phyloP scores from a whole-genome alignment of 768 basidiomycete genomes.

The Inosperma sp. region DNA sequence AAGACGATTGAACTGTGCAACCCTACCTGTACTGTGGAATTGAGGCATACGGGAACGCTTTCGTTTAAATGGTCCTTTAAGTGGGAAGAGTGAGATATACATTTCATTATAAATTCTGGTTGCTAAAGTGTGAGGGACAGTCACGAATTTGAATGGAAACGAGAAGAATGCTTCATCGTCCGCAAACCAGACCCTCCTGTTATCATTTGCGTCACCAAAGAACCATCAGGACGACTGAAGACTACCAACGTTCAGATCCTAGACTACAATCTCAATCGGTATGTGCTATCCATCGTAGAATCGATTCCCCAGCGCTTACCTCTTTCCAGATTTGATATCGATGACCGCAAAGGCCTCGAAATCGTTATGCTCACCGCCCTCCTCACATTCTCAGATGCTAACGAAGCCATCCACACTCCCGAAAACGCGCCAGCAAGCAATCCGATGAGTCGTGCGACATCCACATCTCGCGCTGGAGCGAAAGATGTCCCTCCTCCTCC shows the following conservation, averaged over 20 bases:
- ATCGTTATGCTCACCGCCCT: conserved; percentile 74
- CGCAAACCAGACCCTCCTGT: conserved; percentile 87
- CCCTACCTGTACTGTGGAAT: conserved; percentile 62
- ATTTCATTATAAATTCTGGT: neutral
- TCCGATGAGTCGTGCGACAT: conserved; percentile 5
- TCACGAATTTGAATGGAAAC: conserved; percentile 82
- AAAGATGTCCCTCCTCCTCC: conserved; percentile 21
- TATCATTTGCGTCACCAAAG: conserved; percentile 76
- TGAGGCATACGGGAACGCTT: conserved; percentile 69
- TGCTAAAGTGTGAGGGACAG: conserved; percentile 33
- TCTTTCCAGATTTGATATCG: conserved; percentile 65
- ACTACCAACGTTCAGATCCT: conserved; percentile 68
- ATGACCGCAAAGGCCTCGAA: conserved; percentile 82
- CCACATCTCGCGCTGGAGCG: conserved; percentile 1
- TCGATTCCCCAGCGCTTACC: conserved; percentile 1
- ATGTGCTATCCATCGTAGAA: conserved; percentile 11
- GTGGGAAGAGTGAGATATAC: conserved; percentile 72
- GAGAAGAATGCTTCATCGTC: conserved; percentile 77
- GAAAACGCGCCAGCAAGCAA: conserved; percentile 7
- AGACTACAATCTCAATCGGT: conserved; percentile 84
- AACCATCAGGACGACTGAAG: conserved; percentile 60
- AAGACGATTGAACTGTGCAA: conserved; percentile 76
- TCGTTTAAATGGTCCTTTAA: conserved; percentile 74
- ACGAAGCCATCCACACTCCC: conserved; percentile 35
- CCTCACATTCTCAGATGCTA: conserved; percentile 70